Evolutionary conservation across 257 asterid genomes (phyloP).

Genomic region (Echites panduratus): DNA sequence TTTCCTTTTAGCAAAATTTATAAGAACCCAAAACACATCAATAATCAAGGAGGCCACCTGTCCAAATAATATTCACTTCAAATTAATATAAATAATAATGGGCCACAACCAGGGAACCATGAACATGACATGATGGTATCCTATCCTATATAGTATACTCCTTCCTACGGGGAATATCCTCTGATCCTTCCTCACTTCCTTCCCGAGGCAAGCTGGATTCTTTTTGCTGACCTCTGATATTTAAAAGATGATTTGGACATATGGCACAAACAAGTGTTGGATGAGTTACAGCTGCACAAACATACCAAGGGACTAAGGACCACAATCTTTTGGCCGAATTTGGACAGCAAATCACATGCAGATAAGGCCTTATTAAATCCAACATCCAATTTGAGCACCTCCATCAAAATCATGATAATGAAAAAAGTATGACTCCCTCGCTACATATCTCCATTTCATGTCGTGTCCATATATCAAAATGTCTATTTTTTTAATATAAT

Average conservation of each 20-base stretch:
- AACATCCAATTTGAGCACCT: neutral
- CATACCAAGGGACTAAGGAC: neutral
- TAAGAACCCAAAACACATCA: neutral
- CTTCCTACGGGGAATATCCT: neutral
- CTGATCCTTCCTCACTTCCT: neutral
- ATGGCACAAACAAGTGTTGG: neutral
- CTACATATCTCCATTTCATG: too few relatives aligned
- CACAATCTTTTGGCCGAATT: neutral
- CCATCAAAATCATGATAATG: neutral
- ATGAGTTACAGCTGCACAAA: neutral
- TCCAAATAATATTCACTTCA: neutral
- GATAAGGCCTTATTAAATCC: neutral
- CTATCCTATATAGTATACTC: too few relatives aligned
- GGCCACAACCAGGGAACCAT: neutral
- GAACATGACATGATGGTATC: neutral
- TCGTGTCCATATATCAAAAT: too few relatives aligned
- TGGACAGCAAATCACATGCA: constrained; percentile 1
- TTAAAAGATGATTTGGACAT: constrained; percentile 4
- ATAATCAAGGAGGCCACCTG: constrained; percentile 2
- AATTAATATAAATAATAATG: neutral
- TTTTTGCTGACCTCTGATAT: neutral
- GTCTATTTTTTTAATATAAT: too few relatives aligned
- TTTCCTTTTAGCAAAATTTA: neutral
- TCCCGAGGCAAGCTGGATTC: neutral
- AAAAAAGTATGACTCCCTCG: too few relatives aligned